A percentile compares a stretch with the other conserved stretches of the same genome.
These are phyloP conservation scores for Aspergillus spinulosporus DNA, from an alignment of 2,329 filamentous ascomycete species.

Conservation along the genomic window DNA sequence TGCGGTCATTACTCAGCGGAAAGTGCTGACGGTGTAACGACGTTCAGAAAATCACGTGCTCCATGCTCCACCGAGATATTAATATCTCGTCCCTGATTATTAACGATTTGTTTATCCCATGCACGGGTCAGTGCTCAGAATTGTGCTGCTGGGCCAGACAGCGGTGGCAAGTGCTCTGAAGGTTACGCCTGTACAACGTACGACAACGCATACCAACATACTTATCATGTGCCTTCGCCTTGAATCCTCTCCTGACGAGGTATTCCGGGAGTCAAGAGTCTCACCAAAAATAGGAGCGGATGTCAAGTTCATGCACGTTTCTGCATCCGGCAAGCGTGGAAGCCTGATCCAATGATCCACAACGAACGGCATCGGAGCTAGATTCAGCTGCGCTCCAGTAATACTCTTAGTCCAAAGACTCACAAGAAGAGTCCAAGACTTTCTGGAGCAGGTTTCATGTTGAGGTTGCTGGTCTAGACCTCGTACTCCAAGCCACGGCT, in stretches of 20 bases:
- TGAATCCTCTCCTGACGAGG: too few relatives aligned
- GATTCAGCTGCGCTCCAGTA: neutral
- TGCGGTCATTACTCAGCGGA: neutral
- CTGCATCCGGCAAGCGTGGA: neutral
- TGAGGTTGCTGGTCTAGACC: neutral
- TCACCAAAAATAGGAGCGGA: slow-evolving; percentile 19
- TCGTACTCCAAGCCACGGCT: neutral
- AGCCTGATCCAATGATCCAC: too few relatives aligned
- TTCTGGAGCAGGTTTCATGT: slow-evolving; percentile 4
- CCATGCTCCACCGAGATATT: neutral
- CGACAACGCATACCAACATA: neutral
- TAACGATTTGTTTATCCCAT: neutral
- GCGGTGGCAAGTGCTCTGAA: neutral
- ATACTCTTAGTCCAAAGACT: neutral
- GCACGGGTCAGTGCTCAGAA: neutral
- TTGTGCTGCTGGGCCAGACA: neutral
- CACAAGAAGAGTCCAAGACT: neutral
- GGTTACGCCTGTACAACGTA: neutral
- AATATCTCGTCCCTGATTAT: neutral
- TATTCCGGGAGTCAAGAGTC: neutral
- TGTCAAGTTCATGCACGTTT: slow-evolving; percentile 5
- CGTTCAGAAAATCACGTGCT: neutral
- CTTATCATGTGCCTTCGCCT: neutral
- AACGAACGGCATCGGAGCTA: neutral
- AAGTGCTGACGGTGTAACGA: neutral